Evolutionary conservation across 2,329 filamentous ascomycete genomes (phyloP), one percentile per base, ranked within the genome.

Genomic region (Xylaria sp.): DNA sequence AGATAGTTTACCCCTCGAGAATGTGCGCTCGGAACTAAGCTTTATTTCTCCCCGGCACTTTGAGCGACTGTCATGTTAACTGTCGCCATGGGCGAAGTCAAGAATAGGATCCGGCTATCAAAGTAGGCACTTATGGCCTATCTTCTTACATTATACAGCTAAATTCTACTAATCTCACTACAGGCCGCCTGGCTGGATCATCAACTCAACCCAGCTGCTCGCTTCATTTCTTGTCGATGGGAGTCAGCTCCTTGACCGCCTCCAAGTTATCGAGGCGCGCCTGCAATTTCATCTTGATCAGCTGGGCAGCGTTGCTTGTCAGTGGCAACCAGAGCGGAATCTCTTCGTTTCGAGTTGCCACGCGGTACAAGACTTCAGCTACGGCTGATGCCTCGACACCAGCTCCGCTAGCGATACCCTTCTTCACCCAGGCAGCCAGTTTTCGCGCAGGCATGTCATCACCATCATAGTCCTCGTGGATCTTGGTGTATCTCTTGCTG

Each of bases 241-340:
- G 44, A 10, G 46, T 65, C n/a, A 67, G 23, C n/a, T 63, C 64
- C 39, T 71, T 65, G 3, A 69, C 59, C 3, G 34, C 57, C 64
- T 71, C 69, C 44, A 71, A 52, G 20, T 71, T 69, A 23, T 65
- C 57, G 7, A 71, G 63, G 56, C 64, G 63, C 31, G 63, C 69
- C 67, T 71, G 60, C 31, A 64, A 41, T 51, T 67, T 69, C 60
- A 55, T 69, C 54, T 69, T 71, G 5, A 71, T 71, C 44, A 71
- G 2, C 6, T 46, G 50, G 10, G 51, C 67, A 8, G 64, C 67
- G 1, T n/a, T 55, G 18, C 56, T 64, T n/a, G 60, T 69, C 34
- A 70, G n/a, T 1, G 70, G 70, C 50, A 72, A 23, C 61, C 65
- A 64, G 20, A 72, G 67, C 1, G 70, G 70, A 4, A 72, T 39